Base-by-base conservation (phyloP, 2,329 filamentous ascomycete genomes). In the Chaetoscypha palmicola region DNA sequence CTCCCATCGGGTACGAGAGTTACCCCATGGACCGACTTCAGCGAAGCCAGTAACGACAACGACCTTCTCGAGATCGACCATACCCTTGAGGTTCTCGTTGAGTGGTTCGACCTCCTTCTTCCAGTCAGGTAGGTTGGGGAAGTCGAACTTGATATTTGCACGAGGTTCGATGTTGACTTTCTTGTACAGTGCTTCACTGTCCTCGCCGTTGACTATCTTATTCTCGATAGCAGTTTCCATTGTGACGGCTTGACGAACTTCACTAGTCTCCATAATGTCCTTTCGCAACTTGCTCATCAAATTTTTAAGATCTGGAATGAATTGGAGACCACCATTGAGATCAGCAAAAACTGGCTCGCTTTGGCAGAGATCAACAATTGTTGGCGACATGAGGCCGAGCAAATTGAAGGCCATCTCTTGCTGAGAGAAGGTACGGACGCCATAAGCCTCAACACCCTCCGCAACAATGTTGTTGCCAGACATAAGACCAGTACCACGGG, bases 341-440 rank as follows among this genome's bases (percentile, higher is more conserved):
- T 98, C 92, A 51, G 92, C 92, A 68, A 92, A 97, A 47, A 98
- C 89, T 9, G 92, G 94, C 69, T 97, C 88, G 34, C 79, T 74
- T 70, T 98, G 92, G 74, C 92, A 98, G 33, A 98, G 78, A 63
- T 98, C 89, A 56, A 95, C 90, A 58, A 98, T 86, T 21, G 83
- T 77, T 28, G 92, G 90, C 1, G 90, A 86, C 92, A 98, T 95
- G 41, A 98, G 78, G 56, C 92, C 91, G 34, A 98, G 79, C 54
- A 98, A 69, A 69, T 98, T 98, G 76, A 98, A 98, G 12, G 92
- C 92, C 92, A 98, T 98, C 68, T 98, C 92, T 65, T 95, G 89
- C 69, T 97, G 92, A 8, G 91, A 97, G 74, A 98, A 98, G 3
- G 92, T 98, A 58, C 92, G 89, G 20, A 97, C 92, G 59, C 92